These are phyloP conservation scores for Spathaspora arborariae DNA, from an alignment of 805 yeast species.

Conservation along the genomic window DNA sequence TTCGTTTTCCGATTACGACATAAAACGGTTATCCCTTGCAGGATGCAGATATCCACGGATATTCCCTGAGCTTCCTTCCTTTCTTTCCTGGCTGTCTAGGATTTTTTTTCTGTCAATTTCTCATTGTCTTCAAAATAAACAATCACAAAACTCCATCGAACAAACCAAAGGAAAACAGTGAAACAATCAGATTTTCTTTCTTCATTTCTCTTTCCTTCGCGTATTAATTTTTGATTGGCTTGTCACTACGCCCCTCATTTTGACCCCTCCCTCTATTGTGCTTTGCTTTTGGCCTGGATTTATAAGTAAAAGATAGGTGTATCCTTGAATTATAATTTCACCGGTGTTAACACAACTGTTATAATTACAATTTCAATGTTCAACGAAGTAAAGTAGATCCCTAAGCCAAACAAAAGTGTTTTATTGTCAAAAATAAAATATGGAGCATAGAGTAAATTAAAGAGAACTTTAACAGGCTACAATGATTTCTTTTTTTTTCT, in stretches of 20 bases:
- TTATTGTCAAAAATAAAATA: background rate
- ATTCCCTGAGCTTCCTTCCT: background rate
- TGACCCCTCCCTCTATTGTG: background rate
- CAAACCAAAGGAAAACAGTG: background rate
- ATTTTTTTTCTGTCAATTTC: too few species aligned
- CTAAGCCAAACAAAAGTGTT: background rate
- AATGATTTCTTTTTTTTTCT: background rate
- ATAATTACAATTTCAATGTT: background rate
- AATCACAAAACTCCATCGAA: background rate
- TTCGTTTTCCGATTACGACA: background rate
- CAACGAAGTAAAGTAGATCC: background rate
- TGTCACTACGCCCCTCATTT: background rate
- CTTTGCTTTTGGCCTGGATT: background rate
- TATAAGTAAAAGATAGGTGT: background rate
- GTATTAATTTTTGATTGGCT: background rate
- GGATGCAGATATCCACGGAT: background rate
- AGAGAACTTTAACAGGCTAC: background rate
- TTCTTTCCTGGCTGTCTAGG: background rate
- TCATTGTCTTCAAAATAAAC: background rate
- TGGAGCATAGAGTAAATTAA: background rate
- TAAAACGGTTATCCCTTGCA: background rate
- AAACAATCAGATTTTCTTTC: background rate
- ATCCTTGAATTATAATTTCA: background rate
- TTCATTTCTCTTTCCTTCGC: background rate
- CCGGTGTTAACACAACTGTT: background rate